A percentile compares a stretch with the other conserved stretches of the same genome.
These are phyloP conservation scores for Penicillium sp. DNA, from an alignment of 2,329 filamentous ascomycete species.

Conservation along the genomic window DNA sequence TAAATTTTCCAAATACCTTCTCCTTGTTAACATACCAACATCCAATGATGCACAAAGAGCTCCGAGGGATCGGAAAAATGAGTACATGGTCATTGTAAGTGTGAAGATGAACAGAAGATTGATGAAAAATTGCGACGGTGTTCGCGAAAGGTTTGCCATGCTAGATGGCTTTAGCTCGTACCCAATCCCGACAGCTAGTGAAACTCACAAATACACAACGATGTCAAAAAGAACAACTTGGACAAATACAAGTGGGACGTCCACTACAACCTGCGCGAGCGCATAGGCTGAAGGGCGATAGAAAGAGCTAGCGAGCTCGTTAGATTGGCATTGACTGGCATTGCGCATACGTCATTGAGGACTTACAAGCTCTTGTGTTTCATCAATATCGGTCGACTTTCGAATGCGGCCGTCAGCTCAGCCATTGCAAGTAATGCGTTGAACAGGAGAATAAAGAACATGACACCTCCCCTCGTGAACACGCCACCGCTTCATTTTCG, in stretches of 20 bases:
- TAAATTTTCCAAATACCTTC: neutral
- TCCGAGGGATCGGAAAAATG: conserved; percentile 54
- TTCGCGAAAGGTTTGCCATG: conserved; percentile 58
- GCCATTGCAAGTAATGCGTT: conserved; percentile 63
- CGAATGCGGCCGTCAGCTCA: conserved; percentile 63
- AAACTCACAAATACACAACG: conserved; percentile 58
- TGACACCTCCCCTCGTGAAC: conserved; percentile 61
- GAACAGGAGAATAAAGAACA: conserved; percentile 65
- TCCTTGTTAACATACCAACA: conserved; percentile 37
- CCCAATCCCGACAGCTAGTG: accelerated
- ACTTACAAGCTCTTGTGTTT: conserved; percentile 68
- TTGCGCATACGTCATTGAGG: no score
- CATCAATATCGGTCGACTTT: conserved; percentile 64
- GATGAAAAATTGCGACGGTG: conserved; percentile 64
- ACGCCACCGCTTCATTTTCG: conserved; percentile 47
- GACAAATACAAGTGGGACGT: conserved; percentile 59
- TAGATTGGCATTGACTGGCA: no score
- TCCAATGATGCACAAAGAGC: conserved; percentile 53
- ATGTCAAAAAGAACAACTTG: conserved; percentile 62
- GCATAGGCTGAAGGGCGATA: conserved; percentile 64
- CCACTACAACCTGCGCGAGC: conserved; percentile 58
- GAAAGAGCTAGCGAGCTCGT: conserved; percentile 51
- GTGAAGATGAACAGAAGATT: conserved; percentile 57
- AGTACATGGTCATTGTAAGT: conserved; percentile 57
- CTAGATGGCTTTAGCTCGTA: conserved; percentile 16